These are phyloP conservation scores for Pleurotus salmoneostramineus DNA, from an alignment of 768 basidiomycete genomes.

Conservation along the genomic window DNA sequence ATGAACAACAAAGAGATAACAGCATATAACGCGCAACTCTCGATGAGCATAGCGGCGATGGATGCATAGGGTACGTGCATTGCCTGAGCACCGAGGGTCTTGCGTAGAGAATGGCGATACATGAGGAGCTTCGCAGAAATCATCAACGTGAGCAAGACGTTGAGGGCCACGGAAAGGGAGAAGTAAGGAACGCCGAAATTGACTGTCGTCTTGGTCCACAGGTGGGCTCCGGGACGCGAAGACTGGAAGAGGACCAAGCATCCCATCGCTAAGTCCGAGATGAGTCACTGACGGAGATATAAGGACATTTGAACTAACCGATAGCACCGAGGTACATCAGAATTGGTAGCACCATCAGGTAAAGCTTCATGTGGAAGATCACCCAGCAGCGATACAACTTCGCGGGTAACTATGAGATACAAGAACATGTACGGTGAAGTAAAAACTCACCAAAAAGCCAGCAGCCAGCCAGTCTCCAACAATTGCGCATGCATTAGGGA, in stretches of 20 bases:
- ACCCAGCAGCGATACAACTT: constrained; percentile 10
- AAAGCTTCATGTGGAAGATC: constrained; percentile 12
- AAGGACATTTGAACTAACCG: neutral
- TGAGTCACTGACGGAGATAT: neutral
- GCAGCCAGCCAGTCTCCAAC: constrained; percentile 12
- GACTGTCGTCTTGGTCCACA: constrained; percentile 14
- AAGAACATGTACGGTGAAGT: too few relatives aligned
- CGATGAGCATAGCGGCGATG: constrained; percentile 29
- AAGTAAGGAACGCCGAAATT: constrained; percentile 32
- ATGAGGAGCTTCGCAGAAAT: constrained; percentile 32
- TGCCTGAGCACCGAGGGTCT: constrained; percentile 18
- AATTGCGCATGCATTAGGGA: constrained; percentile 8
- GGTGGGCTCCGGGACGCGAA: constrained; percentile 8
- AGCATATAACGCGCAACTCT: constrained; percentile 33
- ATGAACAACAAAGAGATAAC: constrained; percentile 27
- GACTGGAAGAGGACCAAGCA: constrained; percentile 8
- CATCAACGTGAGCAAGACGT: constrained; percentile 30
- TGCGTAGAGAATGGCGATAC: constrained; percentile 17
- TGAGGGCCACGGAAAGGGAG: constrained; percentile 29
- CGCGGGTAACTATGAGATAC: neutral
- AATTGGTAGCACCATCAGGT: constrained; percentile 8
- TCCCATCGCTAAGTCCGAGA: constrained; percentile 1
- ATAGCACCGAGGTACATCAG: constrained; percentile 11
- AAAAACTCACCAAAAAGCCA: constrained; percentile 8
- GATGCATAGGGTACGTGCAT: constrained; percentile 25